Conservation (phyloP, 345 rosid species). For the Diplotaxis tenuifolia region DNA sequence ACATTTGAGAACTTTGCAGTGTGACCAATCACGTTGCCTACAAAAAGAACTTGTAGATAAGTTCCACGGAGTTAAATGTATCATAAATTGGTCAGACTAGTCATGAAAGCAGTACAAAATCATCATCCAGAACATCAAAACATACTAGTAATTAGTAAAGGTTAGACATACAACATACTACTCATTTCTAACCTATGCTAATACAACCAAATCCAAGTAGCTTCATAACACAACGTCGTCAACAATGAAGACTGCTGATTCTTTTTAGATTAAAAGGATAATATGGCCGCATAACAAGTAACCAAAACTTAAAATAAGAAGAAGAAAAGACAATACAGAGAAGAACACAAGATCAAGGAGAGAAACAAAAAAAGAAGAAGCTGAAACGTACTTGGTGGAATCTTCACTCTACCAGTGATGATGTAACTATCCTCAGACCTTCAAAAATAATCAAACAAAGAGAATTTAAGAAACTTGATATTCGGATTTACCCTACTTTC, state of each 20-base stretch:
- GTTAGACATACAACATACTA: not conserved
- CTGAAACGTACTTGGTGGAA: constrained; percentile 51
- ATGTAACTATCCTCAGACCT: constrained; percentile 71
- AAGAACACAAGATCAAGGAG: not conserved
- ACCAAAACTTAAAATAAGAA: not conserved
- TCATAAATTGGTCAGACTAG: not conserved
- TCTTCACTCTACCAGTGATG: constrained; percentile 79
- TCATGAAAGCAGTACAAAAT: not conserved
- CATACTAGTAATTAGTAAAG: too few relatives aligned
- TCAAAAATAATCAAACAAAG: constrained; percentile 3
- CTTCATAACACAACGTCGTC: not conserved
- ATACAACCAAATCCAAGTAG: not conserved
- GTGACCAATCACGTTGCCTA: constrained; percentile 49
- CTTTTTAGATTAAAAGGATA: not conserved
- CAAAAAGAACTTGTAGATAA: constrained; percentile 8
- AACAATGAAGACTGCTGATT: not conserved
- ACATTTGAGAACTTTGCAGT: constrained; percentile 64
- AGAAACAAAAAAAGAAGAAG: not conserved
- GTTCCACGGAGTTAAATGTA: not conserved
- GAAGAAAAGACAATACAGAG: not conserved
- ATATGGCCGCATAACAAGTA: not conserved
- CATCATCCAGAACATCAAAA: too few relatives aligned
- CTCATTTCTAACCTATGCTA: not conserved
- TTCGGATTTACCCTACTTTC: not conserved
- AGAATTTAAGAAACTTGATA: not conserved